Evolutionary conservation across 352 stramenopile genomes (phyloP), one percentile per base, ranked within the genome.

Genomic region (Phytophthora citrophthora): DNA sequence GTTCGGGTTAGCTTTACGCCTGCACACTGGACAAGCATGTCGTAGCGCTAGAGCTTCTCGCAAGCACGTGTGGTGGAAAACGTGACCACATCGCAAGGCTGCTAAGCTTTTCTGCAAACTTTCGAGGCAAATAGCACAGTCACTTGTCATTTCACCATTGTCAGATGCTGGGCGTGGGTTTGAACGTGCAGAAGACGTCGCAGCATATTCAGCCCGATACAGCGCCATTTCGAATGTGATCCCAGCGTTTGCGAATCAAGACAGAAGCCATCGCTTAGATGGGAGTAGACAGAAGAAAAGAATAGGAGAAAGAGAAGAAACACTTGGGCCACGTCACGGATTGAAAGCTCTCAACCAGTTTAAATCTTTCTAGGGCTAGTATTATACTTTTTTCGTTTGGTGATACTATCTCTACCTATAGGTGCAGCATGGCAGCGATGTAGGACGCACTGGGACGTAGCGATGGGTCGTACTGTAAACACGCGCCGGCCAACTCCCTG

Each of bases 391-490:
- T 69, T 64, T 18, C 11, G 29, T 18, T 32, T 55, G 29, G 8
- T 53, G 66, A 61, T 54, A 61, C 43, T 70, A 61, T 51, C 49
- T 61, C 29, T 64, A 46, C 20, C 50, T 77, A 82, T 16, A 57
- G 70, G 56, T 79, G 79, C 43, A 93, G 68, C 82, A 91, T 90
- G n/a, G 81, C 82, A 50, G 80, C 74, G 41, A 91, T 83, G 54
- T 93, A 90, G 54, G 79, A 84, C 23, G 85, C 81, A 24, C 81
- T 91, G 20, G 85, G 85, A 16, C 85, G 79, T 55, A 91, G 61
- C 26, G 77, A 88, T 43, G 85, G 81, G 55, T 93, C 85, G 49
- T 81, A 84, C 23, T 91, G 80, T 18, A 93, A 65, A 59, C 84
- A 93, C 15, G 77, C 83, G 1, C 59, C 61, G 47, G 85, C 85